Conservation (phyloP, 2,329 filamentous ascomycete species). For the Alternaria tenuissima region DNA sequence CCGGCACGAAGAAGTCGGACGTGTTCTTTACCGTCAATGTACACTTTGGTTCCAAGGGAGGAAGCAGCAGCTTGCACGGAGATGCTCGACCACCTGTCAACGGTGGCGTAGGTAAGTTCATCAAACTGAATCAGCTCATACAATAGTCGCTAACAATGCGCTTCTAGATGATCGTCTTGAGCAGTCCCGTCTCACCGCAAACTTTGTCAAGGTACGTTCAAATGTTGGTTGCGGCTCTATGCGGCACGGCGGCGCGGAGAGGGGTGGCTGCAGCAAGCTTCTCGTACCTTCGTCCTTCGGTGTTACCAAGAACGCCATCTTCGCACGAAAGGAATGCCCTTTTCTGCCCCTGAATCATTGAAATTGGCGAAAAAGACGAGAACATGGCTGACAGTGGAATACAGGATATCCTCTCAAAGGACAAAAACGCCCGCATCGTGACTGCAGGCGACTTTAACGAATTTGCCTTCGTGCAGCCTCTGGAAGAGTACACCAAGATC, state of each 20-base stretch:
- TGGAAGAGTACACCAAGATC: constrained; percentile 61
- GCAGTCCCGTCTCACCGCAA: constrained; percentile 67
- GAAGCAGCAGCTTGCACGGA: constrained; percentile 69
- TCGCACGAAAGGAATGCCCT: constrained; percentile 23
- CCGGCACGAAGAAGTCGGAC: constrained; percentile 49
- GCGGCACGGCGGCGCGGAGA: constrained; percentile 17
- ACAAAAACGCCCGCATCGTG: constrained; percentile 66
- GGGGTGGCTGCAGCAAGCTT: constrained; percentile 26
- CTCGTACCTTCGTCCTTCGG: constrained; percentile 8
- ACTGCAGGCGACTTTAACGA: constrained; percentile 77
- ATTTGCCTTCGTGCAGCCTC: constrained; percentile 69
- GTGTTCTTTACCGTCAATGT: constrained; percentile 76
- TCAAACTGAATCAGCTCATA: neutral
- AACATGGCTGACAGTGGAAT: constrained; percentile 32
- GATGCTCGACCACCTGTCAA: constrained; percentile 73
- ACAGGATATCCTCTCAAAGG: constrained; percentile 61
- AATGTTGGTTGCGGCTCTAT: constrained; percentile 1
- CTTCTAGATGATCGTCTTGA: constrained; percentile 57
- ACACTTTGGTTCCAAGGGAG: constrained; percentile 73
- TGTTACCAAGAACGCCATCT: constrained; percentile 24
- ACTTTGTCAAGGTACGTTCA: constrained; percentile 45
- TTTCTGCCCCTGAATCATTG: neutral
- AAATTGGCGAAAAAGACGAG: neutral
- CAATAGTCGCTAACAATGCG: constrained; percentile 8
- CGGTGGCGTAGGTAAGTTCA: constrained; percentile 58